Percentiles rank a stretch among this genome's conserved stretches.
phyloP scores from a whole-genome alignment of 192 early-diverging fungal genomes.

The Thoreauomyces humboldtii region DNA sequence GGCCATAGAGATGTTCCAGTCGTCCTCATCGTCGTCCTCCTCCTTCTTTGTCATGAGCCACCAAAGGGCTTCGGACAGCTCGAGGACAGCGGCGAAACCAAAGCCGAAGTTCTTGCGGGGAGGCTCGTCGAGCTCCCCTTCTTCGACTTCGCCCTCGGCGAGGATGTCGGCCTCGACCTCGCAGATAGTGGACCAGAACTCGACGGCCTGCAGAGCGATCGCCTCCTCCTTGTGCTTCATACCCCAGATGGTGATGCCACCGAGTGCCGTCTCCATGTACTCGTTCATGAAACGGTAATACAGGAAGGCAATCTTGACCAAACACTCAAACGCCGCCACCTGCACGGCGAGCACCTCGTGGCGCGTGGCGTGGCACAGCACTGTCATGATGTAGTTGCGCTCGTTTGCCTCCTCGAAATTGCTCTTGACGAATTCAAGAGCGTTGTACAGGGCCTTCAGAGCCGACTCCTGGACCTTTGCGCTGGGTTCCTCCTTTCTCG shows the following conservation, averaged over 20 bases:
- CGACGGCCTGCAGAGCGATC: slow-evolving; percentile 94
- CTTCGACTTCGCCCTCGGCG: slow-evolving; percentile 56
- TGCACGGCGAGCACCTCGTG: slow-evolving; percentile 66
- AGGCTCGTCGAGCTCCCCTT: slow-evolving; percentile 16
- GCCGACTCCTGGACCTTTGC: slow-evolving; percentile 87
- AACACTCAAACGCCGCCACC: slow-evolving; percentile 88
- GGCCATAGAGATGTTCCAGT: slow-evolving; percentile 98
- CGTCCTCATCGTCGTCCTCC: slow-evolving; percentile 98
- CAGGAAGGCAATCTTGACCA: slow-evolving; percentile 94
- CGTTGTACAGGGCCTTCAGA: slow-evolving; percentile 87
- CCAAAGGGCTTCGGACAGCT: slow-evolving; percentile 83
- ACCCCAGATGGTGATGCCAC: slow-evolving; percentile 79
- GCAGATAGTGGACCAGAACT: slow-evolving; percentile 99
- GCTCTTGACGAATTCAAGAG: slow-evolving; percentile 88
- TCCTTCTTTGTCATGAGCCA: slow-evolving; percentile 93
- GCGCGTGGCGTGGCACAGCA: slow-evolving; percentile 91
- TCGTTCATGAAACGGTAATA: slow-evolving; percentile 96
- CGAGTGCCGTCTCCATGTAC: slow-evolving; percentile 97
- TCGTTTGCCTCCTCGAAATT: slow-evolving; percentile 95
- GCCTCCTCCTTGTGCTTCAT: slow-evolving; percentile 88
- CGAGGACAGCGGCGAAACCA: slow-evolving; percentile 70
- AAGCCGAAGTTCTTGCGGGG: slow-evolving; percentile 58
- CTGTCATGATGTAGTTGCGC: slow-evolving; percentile 98
- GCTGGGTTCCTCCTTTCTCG: slow-evolving; percentile 87
- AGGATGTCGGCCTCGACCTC: slow-evolving; percentile 87